These are phyloP conservation scores for Diutina pseudorugosa DNA, from an alignment of 1,139 yeast genomes.

Conservation along the genomic window DNA sequence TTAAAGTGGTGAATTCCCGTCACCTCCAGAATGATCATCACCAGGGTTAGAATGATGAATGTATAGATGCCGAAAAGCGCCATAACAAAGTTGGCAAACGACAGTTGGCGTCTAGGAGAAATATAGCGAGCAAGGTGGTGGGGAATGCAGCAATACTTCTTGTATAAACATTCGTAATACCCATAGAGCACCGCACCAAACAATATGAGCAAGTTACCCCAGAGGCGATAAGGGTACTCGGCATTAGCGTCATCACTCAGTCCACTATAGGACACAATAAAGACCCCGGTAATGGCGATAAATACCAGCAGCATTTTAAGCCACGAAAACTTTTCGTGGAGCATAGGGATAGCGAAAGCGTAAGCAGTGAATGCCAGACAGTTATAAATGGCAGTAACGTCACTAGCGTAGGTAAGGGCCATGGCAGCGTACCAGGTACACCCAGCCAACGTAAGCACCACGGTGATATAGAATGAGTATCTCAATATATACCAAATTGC, in stretches of 20 bases:
- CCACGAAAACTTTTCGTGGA: conserved; percentile 54
- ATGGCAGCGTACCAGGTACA: conserved; percentile 81
- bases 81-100: conserved; percentile 37
- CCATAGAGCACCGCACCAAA: conserved; percentile 79
- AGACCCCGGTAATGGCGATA: conserved; percentile 63
- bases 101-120: conserved; percentile 36
- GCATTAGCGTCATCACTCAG: conserved; percentile 11
- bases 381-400: conserved; percentile 82
- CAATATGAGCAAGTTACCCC: conserved; percentile 64
- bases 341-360: conserved; percentile 67
- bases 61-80: conserved; percentile 52
- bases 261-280: conserved; percentile 69
- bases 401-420: conserved; percentile 71
- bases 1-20: conserved; percentile 48
- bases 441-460: conserved; percentile 65
- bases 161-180: conserved; percentile 74
- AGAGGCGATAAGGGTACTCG: conserved; percentile 45
- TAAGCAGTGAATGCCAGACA: conserved; percentile 85
- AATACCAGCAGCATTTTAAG: conserved; percentile 58
- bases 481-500: conserved; percentile 37
- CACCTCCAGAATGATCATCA: conserved; percentile 39
- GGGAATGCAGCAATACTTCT: conserved; percentile 67
- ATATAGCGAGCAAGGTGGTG: conserved; percentile 30
- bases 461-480: conserved; percentile 33
- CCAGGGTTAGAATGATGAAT: conserved; percentile 29